Evolutionary conservation across 208 protist species (phyloP).

Genomic region (Crithidia thermophila): DNA sequence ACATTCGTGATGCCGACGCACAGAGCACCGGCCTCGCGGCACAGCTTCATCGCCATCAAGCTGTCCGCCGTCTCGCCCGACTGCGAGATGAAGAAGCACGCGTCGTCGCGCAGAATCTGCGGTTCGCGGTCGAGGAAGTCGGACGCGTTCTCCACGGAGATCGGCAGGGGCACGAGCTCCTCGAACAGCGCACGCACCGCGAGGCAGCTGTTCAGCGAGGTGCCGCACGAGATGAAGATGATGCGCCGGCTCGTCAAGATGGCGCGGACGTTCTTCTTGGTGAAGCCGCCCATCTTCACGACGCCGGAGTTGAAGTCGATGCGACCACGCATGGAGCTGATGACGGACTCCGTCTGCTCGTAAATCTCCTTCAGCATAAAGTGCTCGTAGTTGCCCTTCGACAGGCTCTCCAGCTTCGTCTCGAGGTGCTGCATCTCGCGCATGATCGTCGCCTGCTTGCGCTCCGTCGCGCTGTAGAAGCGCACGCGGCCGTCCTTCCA

Average conservation of each 20-base stretch:
- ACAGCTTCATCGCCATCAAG: constrained; percentile 86
- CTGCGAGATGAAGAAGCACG: constrained; percentile 93
- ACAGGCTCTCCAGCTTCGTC: constrained; percentile 82
- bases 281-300: constrained; percentile 92
- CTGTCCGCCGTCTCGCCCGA: constrained; percentile 97
- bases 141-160: constrained; percentile 89
- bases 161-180: constrained; percentile 88
- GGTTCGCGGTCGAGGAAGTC: constrained; percentile 93
- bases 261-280: constrained; percentile 32
- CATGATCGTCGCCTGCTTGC: constrained; percentile 19
- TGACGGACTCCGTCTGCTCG: constrained; percentile 94
- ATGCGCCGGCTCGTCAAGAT: constrained; percentile 74
- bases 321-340: constrained; percentile 93
- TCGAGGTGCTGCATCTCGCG: constrained; percentile 78
- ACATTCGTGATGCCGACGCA: constrained; percentile 95
- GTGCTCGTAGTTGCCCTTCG: constrained; percentile 92
- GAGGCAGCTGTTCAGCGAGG: constrained; percentile 91
- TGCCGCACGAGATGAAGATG: constrained; percentile 96
- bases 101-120: constrained; percentile 83
- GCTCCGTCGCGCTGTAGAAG: constrained; percentile 53
- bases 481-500: constrained; percentile 49
- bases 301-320: constrained; percentile 68
- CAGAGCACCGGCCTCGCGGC: constrained; percentile 68
- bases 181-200: constrained; percentile 91
- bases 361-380: constrained; percentile 99